Percentiles rank a stretch among this genome's conserved stretches.
Conservation (phyloP, 176 grass and related monocot species). For the Musa beccarii region DNA sequence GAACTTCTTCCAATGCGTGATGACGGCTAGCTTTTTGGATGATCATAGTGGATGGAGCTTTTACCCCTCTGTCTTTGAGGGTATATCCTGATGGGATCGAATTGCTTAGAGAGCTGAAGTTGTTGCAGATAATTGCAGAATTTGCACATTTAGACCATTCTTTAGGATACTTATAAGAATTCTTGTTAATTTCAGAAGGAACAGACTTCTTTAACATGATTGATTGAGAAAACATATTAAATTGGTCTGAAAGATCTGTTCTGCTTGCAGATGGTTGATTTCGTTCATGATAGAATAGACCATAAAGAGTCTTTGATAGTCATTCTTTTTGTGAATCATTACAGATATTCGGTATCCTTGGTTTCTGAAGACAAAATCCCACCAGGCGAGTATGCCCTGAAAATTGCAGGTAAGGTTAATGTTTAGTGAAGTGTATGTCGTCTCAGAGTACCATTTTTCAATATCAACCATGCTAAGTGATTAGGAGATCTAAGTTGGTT, state of each 20-base stretch:
- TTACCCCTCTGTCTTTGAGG: no score
- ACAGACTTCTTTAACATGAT: not conserved
- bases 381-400: slow-evolving; percentile 56
- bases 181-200: not conserved
- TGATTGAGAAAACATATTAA: not conserved
- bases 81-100: no score
- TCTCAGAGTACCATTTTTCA: not conserved
- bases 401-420: slow-evolving; percentile 44
- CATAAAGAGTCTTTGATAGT: not conserved
- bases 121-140: not conserved
- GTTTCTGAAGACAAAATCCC: slow-evolving; percentile 51
- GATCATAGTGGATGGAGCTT: not conserved
- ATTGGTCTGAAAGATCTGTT: not conserved
- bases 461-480: not conserved
- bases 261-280: not conserved
- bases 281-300: not conserved
- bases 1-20: no score
- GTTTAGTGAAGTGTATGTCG: not conserved
- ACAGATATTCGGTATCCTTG: slow-evolving; percentile 64
- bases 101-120: no score
- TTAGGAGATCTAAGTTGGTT: not conserved
- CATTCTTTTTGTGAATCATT: not conserved
- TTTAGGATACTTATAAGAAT: not conserved
- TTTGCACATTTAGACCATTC: not conserved
- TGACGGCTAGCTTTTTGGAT: not conserved